phyloP scores from a whole-genome alignment of 257 asterid genomes.

The Verbena officinalis region DNA sequence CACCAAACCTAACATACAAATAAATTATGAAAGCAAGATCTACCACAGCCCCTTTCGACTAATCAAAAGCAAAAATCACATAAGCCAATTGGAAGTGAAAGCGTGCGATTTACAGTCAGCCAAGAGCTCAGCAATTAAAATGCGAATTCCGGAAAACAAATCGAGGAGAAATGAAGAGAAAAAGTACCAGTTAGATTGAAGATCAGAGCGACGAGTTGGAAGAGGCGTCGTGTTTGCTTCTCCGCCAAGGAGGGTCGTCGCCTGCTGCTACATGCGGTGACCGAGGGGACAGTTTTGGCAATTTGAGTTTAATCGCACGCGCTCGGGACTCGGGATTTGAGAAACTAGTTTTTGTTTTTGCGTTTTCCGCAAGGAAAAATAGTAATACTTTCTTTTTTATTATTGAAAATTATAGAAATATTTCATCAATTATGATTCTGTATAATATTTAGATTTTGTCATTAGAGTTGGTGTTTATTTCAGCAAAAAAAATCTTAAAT shows the following conservation, averaged over 20 bases:
- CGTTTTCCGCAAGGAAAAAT: slow-evolving; percentile 17
- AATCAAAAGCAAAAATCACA: slow-evolving; percentile 20
- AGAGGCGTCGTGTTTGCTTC: slow-evolving; percentile 17
- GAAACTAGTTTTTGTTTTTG: slow-evolving; percentile 32
- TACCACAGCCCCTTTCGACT: slow-evolving; percentile 14
- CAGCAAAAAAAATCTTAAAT: no score
- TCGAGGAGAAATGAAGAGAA: slow-evolving; percentile 21
- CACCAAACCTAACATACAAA: slow-evolving; percentile 24
- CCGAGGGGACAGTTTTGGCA: slow-evolving; percentile 36
- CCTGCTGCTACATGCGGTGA: slow-evolving; percentile 49
- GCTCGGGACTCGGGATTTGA: slow-evolving; percentile 10
- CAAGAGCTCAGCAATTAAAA: slow-evolving; percentile 13
- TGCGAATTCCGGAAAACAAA: slow-evolving; percentile 20
- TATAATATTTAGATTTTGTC: no score
- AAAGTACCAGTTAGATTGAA: slow-evolving; percentile 32
- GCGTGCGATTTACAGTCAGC: slow-evolving; percentile 21
- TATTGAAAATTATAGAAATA: no score
- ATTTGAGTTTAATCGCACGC: slow-evolving; percentile 27
- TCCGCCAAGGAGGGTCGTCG: slow-evolving; percentile 40
- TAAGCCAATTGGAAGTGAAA: slow-evolving; percentile 23
- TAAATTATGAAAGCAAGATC: slow-evolving; percentile 34
- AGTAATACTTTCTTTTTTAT: no score
- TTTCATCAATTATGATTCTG: no score
- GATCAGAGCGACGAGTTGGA: slow-evolving; percentile 33
- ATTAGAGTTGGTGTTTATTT: no score